Conservation (phyloP, 176 grass and related monocot species). For the Carex scoparia region DNA sequence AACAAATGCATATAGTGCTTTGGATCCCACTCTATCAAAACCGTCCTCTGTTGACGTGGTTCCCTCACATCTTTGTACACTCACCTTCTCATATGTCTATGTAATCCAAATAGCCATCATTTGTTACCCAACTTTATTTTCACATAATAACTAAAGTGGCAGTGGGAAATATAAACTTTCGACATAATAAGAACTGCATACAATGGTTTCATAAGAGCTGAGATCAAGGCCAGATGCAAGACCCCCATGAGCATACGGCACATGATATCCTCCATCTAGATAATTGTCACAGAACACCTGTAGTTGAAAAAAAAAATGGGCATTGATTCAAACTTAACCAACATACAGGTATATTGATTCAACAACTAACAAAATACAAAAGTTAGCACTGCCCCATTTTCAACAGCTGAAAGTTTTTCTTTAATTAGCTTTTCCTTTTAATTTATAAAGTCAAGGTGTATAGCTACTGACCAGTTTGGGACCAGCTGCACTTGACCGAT, state of each 20-base stretch:
- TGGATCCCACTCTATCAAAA: constrained; percentile 60
- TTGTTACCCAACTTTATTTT: constrained; percentile 16
- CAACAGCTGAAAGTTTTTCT: too few relatives aligned
- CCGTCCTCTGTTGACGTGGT: constrained; percentile 29
- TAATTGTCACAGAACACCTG: constrained; percentile 98
- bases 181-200: constrained; percentile 30
- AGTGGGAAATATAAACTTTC: background rate
- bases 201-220: constrained; percentile 75
- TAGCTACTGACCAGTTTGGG: background rate
- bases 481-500: background rate
- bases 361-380: background rate
- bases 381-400: background rate
- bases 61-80: constrained; percentile 84
- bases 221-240: constrained; percentile 90
- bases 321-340: background rate
- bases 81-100: constrained; percentile 83
- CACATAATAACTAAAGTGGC: background rate
- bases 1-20: constrained; percentile 87
- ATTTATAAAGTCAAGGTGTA: background rate
- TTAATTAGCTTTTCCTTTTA: background rate
- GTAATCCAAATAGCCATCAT: constrained; percentile 16
- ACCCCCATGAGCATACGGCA: constrained; percentile 83
- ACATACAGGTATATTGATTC: background rate
- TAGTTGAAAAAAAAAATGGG: constrained; percentile 10
- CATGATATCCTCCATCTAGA: constrained; percentile 97